Conservation (phyloP, 177 flowering plant genomes). For the Tripterygium wilfordii region DNA sequence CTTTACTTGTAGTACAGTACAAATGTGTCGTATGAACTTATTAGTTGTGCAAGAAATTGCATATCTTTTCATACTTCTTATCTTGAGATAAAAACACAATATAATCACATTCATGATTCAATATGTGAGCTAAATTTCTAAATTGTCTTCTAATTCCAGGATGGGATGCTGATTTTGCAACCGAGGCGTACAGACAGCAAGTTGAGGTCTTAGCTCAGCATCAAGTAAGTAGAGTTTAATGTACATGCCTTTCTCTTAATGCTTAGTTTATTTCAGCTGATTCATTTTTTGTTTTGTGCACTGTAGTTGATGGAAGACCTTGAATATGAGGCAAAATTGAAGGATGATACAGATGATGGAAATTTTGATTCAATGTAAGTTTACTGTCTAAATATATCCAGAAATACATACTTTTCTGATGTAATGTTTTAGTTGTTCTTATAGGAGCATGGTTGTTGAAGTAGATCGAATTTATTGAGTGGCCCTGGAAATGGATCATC, state of each 20-base stretch:
- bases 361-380: constrained; percentile 51
- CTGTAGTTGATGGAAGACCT: constrained; percentile 77
- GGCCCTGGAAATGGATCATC: no score
- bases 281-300: constrained; percentile 3
- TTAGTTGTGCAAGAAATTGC: no score
- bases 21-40: no score
- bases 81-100: no score
- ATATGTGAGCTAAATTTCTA: background rate
- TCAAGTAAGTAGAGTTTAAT: constrained; percentile 48
- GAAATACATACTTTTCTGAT: background rate
- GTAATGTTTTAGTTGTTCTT: no score
- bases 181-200: constrained; percentile 89
- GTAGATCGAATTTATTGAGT: no score
- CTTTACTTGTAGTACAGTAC: no score
- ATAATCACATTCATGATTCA: no score
- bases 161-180: constrained; percentile 99
- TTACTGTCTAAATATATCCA: background rate
- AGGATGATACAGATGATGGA: constrained; percentile 52
- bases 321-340: constrained; percentile 74
- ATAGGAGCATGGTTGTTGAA: no score
- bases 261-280: background rate
- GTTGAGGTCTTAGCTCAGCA: constrained; percentile 92
- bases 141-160: constrained; percentile 29
- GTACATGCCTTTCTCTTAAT: background rate
- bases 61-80: no score